Base-by-base conservation (phyloP, 2,329 filamentous ascomycete genomes). In the Colletotrichum acutatum region DNA sequence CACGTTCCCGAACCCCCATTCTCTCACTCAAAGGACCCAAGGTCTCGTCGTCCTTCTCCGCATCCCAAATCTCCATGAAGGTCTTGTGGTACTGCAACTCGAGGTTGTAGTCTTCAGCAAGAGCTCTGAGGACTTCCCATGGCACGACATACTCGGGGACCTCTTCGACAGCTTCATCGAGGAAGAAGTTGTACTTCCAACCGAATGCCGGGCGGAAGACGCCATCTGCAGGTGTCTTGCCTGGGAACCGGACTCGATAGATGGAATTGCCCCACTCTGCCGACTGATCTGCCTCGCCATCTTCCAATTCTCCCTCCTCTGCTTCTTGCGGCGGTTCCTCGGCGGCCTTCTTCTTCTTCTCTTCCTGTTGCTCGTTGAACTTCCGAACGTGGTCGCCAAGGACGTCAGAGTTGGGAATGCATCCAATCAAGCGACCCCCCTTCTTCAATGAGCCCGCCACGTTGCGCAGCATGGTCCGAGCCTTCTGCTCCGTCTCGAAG, bases 61-160 rank as follows among this genome's bases (percentile, higher is more conserved):
- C 90, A 75, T 95, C 91, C 94, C 96, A 98, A 34, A 99, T 93
- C 76, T 98, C 95, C 53, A 90, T 85, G 81, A 99, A 99, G 0
- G 93, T 90, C 82, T 96, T 96, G 79, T 97, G 94, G 80, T 98
- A 99, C 83, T 98, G 93, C 78, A 98, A 84, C 82, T 99, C 97
- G 7, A 99, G 90, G 78, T 98, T 98, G 87, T 96, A 99, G 80
- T 98, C 95, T 80, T 98, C 95, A 22, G 97, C 97, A 78, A 98
- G 86, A 30, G 95, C 95, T 84, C 97, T 94, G 85, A 99, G 98
- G 1, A 95, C 95, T 81, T 98, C 95, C 96, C 97, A 99, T 0
- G 97, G 97, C 1, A 99, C 97, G 1, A 99, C 96, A 80, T 98
- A 99, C 84, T 99, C 97, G 2, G 97, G 96, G 8, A 98, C 94